Conservation (phyloP, 352 stramenopile species). For the Globisporangium recalcitrans region DNA sequence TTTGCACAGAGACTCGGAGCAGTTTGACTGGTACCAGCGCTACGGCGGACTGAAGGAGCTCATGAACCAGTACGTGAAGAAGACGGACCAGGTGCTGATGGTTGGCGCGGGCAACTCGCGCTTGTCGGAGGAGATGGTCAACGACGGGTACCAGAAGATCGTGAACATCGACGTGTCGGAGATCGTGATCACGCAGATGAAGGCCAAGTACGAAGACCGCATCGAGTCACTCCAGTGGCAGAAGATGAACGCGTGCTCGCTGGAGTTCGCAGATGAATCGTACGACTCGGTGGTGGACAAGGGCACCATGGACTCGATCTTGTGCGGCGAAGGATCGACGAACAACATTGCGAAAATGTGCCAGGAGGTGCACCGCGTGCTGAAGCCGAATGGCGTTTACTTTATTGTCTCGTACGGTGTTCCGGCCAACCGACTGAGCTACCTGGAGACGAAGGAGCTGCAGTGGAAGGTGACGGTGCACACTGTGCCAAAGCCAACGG, state of each 20-base stretch:
- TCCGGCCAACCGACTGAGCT: slow-evolving; percentile 93
- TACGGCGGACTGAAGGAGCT: slow-evolving; percentile 90
- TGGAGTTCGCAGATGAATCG: slow-evolving; percentile 93
- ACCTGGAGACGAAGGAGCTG: slow-evolving; percentile 95
- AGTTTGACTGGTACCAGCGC: slow-evolving; percentile 93
- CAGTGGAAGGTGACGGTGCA: slow-evolving; percentile 92
- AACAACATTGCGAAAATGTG: slow-evolving; percentile 95
- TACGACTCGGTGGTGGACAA: slow-evolving; percentile 95
- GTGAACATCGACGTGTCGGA: slow-evolving; percentile 95
- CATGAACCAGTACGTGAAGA: slow-evolving; percentile 90
- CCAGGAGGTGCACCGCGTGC: slow-evolving; percentile 90
- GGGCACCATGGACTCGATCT: slow-evolving; percentile 93
- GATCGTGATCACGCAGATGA: slow-evolving; percentile 94
- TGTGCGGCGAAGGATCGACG: slow-evolving; percentile 94
- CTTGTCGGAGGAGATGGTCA: slow-evolving; percentile 94
- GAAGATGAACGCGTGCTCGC: slow-evolving; percentile 92
- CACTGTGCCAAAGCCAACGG: slow-evolving; percentile 94
- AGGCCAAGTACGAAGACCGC: slow-evolving; percentile 90
- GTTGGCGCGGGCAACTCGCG: slow-evolving; percentile 91
- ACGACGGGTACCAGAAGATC: slow-evolving; percentile 93
- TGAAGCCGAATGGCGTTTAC: slow-evolving; percentile 94
- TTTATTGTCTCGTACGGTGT: slow-evolving; percentile 95
- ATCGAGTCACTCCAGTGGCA: slow-evolving; percentile 89
- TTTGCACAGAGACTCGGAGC: slow-evolving; percentile 79
- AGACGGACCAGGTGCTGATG: slow-evolving; percentile 92